Percentiles rank a stretch among this genome's conserved stretches.
Conservation (phyloP, 2,329 filamentous ascomycete genomes). For the Phialocephala sp. region DNA sequence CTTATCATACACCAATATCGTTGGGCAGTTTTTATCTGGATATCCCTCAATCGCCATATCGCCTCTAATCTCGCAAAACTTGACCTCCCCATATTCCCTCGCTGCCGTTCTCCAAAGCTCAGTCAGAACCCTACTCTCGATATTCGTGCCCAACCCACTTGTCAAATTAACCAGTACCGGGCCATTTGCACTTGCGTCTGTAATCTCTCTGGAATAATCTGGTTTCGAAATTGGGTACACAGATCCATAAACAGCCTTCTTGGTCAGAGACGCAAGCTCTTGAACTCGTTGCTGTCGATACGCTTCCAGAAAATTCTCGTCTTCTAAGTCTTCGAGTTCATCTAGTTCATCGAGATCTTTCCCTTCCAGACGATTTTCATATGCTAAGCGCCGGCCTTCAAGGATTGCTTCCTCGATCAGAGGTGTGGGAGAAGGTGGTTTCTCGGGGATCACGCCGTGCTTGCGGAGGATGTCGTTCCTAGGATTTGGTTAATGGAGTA, state of each 20-base stretch:
- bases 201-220: constrained; percentile 90
- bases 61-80: constrained; percentile 95
- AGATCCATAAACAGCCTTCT: constrained; percentile 81
- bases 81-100: constrained; percentile 86
- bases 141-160: constrained; percentile 77
- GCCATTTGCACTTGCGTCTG: constrained; percentile 78
- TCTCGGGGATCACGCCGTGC: constrained; percentile 97
- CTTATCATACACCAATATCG: constrained; percentile 89
- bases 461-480: constrained; percentile 99
- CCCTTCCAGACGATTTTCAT: constrained; percentile 91
- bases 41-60: constrained; percentile 96
- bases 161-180: constrained; percentile 81
- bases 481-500: constrained; percentile 16
- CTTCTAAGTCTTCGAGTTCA: constrained; percentile 93
- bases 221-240: constrained; percentile 96
- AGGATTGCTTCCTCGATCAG: constrained; percentile 94
- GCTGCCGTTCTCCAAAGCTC: constrained; percentile 89
- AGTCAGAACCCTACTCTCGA: constrained; percentile 81
- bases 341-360: constrained; percentile 94
- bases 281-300: constrained; percentile 88
- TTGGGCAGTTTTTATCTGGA: constrained; percentile 92
- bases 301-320: constrained; percentile 86
- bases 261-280: constrained; percentile 77
- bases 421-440: constrained; percentile 91
- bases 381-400: constrained; percentile 80